Percentiles rank a stretch among this genome's conserved stretches.
These are phyloP conservation scores for Psidium friedrichsthalianum DNA, from an alignment of 345 rosid species.

Conservation along the genomic window DNA sequence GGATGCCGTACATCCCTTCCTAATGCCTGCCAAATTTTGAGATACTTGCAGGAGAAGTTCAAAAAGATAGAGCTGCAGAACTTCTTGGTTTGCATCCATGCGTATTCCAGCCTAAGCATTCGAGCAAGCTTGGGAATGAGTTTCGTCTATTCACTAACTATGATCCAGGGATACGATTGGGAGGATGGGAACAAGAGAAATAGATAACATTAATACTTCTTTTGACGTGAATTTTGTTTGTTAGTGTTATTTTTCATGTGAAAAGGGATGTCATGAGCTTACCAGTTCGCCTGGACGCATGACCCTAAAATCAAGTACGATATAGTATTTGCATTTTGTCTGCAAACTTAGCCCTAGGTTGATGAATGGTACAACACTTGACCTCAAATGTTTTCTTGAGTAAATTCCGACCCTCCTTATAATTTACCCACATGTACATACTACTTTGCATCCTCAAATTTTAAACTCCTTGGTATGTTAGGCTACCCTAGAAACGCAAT, in stretches of 20 bases:
- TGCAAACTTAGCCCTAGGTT: background rate
- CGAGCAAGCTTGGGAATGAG: conserved; percentile 88
- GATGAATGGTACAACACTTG: background rate
- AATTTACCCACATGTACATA: background rate
- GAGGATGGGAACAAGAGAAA: conserved; percentile 64
- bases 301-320: background rate
- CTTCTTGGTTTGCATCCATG: conserved; percentile 66
- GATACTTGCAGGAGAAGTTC: conserved; percentile 62
- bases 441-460: background rate
- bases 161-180: conserved; percentile 68
- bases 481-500: background rate
- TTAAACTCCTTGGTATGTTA: background rate
- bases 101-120: conserved; percentile 67
- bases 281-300: background rate
- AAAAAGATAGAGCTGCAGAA: conserved; percentile 68
- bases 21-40: background rate
- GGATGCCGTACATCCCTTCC: background rate
- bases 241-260: background rate
- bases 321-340: background rate
- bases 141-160: conserved; percentile 74
- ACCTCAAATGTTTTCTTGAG: background rate
- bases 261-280: background rate
- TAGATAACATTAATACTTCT: background rate
- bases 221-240: background rate
- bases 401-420: background rate